A percentile compares a stretch with the other conserved stretches of the same genome.
Evolutionary conservation across 2,329 filamentous ascomycete species (phyloP).

Genomic region (Fusarium paranaense): DNA sequence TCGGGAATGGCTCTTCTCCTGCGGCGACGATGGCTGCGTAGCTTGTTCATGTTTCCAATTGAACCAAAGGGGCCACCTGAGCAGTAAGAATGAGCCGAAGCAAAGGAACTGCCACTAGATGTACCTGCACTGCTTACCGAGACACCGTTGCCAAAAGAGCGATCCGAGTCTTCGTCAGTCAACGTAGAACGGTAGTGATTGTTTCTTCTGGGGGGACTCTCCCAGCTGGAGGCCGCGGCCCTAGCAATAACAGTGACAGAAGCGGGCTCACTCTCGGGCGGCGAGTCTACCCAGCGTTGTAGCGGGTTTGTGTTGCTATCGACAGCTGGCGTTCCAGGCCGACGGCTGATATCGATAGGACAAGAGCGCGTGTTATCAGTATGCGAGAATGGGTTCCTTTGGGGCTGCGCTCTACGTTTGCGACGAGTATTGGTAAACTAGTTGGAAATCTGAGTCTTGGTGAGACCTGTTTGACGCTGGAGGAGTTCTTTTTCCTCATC

Average conservation of each 20-base stretch:
- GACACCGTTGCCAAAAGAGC: background rate
- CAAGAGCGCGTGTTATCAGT: conserved; percentile 61
- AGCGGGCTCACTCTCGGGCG: background rate
- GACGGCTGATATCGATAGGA: conserved; percentile 56
- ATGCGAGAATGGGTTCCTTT: background rate
- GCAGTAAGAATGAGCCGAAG: background rate
- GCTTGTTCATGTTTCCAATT: background rate
- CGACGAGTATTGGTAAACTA: background rate
- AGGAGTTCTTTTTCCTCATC: background rate
- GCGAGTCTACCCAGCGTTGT: background rate
- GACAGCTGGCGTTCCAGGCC: background rate
- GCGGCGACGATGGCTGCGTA: background rate
- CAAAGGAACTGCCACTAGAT: background rate
- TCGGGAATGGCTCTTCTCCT: background rate
- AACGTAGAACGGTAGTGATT: background rate
- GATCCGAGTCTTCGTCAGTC: background rate
- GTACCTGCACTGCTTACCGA: background rate
- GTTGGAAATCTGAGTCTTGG: background rate
- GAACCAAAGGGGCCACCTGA: background rate
- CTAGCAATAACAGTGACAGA: background rate
- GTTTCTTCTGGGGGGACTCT: background rate
- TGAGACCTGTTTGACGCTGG: background rate
- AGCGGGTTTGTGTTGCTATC: background rate
- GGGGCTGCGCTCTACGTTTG: background rate
- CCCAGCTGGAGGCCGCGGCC: background rate